Evolutionary conservation across 1,284 basidiomycete species (phyloP), one percentile per base, ranked within the genome.

Genomic region (Pseudozyma hubeiensis): DNA sequence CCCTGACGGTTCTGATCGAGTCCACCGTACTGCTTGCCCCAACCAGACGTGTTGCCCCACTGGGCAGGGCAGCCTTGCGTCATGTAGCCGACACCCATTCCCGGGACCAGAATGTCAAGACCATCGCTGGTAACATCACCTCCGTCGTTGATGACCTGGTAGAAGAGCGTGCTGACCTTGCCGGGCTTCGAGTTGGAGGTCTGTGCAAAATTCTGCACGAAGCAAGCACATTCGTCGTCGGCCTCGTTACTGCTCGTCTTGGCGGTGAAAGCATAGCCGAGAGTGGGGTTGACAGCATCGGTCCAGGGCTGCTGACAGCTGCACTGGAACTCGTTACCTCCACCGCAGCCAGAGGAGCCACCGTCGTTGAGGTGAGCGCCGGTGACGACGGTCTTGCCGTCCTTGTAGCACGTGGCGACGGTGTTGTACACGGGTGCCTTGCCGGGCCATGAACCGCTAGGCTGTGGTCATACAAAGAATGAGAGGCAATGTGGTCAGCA

Each of bases 281-380:
- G 13, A 0, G 35, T 34, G 7, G 59, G 64, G 29, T 72, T 67
- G 41, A 47, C 29, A 3, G 16, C 16, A n/a, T 72, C 69, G 2
- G 69, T 64, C 59, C 59, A 72, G 14, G 69, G 69, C 59, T 72
- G 69, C 48, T 72, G 69, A 30, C 69, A 72, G 30, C 48, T 59
- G 49, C 69, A 72, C 40, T 72, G 69, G 47, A 56, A 72, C n/a
- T 63, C 52, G 6, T 33, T 35, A 40, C 69, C 69, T 5, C 69
- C 64, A n/a, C 64, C 69, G 44, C 69, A 72, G 8, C 69, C 69
- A 24, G 64, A 66, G 7, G 69, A 66, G 39, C 51, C 54, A 33
- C 56, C 24, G 1, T 63, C 50, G 19, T 65, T 48, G 17, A 45
- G 58, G 9, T 33, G 46, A 44, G 68, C 55, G 24, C 69, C 69